A percentile compares a stretch with the other conserved stretches of the same genome.
These are phyloP conservation scores for Rhodotorula paludigena DNA, from an alignment of 768 basidiomycete genomes.

Conservation along the genomic window DNA sequence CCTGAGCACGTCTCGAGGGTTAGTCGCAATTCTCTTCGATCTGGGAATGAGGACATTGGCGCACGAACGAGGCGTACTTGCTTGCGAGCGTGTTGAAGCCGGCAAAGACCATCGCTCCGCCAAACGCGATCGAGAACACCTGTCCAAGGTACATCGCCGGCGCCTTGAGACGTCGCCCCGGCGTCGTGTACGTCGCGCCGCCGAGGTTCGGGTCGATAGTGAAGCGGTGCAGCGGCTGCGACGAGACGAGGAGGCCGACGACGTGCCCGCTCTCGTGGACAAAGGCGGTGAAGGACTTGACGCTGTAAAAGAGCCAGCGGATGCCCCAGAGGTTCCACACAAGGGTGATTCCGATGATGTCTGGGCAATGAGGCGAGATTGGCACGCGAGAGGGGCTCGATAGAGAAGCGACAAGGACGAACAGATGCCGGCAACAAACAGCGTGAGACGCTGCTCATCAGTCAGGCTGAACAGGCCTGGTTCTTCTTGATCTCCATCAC, in stretches of 20 bases:
- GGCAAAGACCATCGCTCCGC: neutral
- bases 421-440: constrained; percentile 14
- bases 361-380: neutral
- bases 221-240: constrained; percentile 1
- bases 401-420: neutral
- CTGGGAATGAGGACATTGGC: neutral
- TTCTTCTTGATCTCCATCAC: neutral
- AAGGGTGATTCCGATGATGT: constrained; percentile 12
- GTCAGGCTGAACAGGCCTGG: neutral
- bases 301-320: neutral
- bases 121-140: neutral
- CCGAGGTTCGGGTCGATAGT: constrained; percentile 19
- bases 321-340: constrained; percentile 17
- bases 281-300: constrained; percentile 9
- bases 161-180: neutral
- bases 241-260: constrained; percentile 5
- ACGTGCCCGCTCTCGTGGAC: constrained; percentile 18
- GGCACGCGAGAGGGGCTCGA: neutral
- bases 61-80: constrained; percentile 16
- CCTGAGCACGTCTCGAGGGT: neutral
- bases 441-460: neutral
- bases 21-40: too few relatives aligned
- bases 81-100: constrained; percentile 10
- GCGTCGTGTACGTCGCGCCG: constrained; percentile 9
- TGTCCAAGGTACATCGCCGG: constrained; percentile 4